phyloP scores from a whole-genome alignment of 768 basidiomycete species.

The Collybiopsis confluens region DNA sequence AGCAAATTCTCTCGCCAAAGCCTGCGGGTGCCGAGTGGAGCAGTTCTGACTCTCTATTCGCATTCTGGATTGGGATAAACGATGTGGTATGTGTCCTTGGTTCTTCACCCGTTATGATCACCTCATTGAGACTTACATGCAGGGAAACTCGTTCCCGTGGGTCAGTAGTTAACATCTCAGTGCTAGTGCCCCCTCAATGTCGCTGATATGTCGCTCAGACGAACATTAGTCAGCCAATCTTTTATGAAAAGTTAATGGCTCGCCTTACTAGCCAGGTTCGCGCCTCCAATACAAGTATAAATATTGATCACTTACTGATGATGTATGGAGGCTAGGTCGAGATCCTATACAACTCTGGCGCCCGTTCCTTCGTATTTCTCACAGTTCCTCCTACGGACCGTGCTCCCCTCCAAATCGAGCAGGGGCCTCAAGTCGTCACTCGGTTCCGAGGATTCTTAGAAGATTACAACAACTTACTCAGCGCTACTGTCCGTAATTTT shows the following conservation, averaged over 20 bases:
- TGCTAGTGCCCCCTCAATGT: neutral
- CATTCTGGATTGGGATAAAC: conserved; percentile 66
- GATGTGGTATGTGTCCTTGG: conserved; percentile 42
- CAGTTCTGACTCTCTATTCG: conserved; percentile 50
- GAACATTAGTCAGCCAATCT: conserved; percentile 31
- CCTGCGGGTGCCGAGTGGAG: conserved; percentile 46
- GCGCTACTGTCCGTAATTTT: conserved; percentile 33
- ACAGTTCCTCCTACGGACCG: conserved; percentile 59
- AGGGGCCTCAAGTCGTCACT: conserved; percentile 33
- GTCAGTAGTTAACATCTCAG: conserved; percentile 20
- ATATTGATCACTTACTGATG: neutral
- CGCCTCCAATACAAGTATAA: conserved; percentile 7
- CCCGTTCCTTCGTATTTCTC: conserved; percentile 57
- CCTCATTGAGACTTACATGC: neutral
- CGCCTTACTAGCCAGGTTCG: conserved; percentile 28
- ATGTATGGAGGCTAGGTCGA: conserved; percentile 32
- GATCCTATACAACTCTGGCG: conserved; percentile 42
- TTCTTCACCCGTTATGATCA: conserved; percentile 12
- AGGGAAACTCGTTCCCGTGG: conserved; percentile 49
- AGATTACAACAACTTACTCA: conserved; percentile 50
- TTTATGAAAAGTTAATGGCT: conserved; percentile 31
- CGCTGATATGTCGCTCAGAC: conserved; percentile 27
- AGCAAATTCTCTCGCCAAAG: conserved; percentile 35
- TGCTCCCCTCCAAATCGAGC: conserved; percentile 40
- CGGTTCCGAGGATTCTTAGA: conserved; percentile 31